Base-by-base conservation (phyloP, 2,329 filamentous ascomycete genomes). In the Aspergillus sp. region DNA sequence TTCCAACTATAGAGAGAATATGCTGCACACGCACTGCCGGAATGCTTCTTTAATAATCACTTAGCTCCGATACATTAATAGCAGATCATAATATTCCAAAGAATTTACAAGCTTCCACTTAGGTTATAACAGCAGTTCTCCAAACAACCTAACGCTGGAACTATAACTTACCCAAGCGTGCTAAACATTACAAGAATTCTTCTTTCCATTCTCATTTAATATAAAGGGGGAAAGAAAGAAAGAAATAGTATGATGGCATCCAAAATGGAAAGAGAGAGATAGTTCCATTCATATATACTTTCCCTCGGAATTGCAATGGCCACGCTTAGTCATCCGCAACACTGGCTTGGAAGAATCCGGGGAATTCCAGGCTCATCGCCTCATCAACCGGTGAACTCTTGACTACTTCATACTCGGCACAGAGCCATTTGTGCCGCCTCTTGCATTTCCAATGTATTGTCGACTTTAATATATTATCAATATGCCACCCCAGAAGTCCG, bases 1-100 rank as follows among this genome's bases (percentile, higher is more conserved):
- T 96, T 98, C 71, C 79, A 84, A 61, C 75, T 92, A 59, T 90
- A 68, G 51, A 52, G n/a, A 37, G 4, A 31, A 27, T 31, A 23
- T 4, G 4, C 43, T 14, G 6, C 19, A 27, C 19, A 23, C 19
- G 17, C 19, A 5, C 39, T 24, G 17, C 44, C 24, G 17, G 33
- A 19, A 40, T 24, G 14, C 24, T 41, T 49, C 17, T 27, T 24
- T 6, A 27, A 51, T 41, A 51, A 11, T 4, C 23, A 40, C 21
- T 21, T 21, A 44, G 9, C 24, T 9, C 17, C 15, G 24, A 51
- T 41, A 51, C 33, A 40, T 51, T 51, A 27, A 50, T 50, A 17
- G 12, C 19, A 39, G 14, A 50, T 17, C 8, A 39, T 40, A 51
- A 40, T 39, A 31, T 41, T n/a, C n/a, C 14, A 39, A 46, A 33